Evolutionary conservation across 768 basidiomycete genomes (phyloP).

Genomic region (Kondoa malvinella): DNA sequence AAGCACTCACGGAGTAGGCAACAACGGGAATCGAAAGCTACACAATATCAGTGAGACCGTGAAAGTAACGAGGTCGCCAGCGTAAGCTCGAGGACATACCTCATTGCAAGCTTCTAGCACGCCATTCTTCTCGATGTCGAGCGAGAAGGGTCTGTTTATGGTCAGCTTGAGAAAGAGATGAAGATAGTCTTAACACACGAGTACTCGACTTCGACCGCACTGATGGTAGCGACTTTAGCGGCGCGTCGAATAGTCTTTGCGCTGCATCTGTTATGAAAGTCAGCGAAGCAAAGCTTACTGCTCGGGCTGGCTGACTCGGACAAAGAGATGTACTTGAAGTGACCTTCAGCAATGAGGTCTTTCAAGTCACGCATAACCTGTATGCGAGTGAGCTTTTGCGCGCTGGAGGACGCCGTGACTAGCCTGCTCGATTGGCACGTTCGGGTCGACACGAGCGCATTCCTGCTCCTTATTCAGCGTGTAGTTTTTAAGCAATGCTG

Average conservation of each 20-base stretch:
- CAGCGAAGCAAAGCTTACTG: no score
- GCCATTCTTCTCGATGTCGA: conserved; percentile 23
- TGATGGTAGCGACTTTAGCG: conserved; percentile 38
- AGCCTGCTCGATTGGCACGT: conserved; percentile 38
- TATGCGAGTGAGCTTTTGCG: not conserved
- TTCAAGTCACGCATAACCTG: conserved; percentile 21
- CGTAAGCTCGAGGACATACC: conserved; percentile 19
- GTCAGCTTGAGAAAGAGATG: not conserved
- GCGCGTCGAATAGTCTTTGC: conserved; percentile 38
- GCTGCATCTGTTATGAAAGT: conserved; percentile 13
- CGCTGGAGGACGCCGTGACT: conserved; percentile 12
- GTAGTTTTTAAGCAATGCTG: no score
- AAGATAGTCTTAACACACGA: not conserved
- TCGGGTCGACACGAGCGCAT: conserved; percentile 37
- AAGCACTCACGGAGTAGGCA: conserved; percentile 4
- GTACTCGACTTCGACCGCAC: conserved; percentile 46
- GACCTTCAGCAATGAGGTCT: conserved; percentile 41
- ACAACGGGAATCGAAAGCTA: not conserved
- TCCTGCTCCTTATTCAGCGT: no score
- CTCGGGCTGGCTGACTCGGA: conserved; percentile 40
- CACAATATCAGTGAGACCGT: not conserved
- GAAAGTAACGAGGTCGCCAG: not conserved
- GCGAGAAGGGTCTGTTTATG: not conserved
- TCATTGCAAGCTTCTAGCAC: conserved; percentile 33
- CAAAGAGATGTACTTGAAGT: conserved; percentile 46